Evolutionary conservation across 202 grass and related monocot genomes (phyloP).

Genomic region (Alloteropsis angusta): DNA sequence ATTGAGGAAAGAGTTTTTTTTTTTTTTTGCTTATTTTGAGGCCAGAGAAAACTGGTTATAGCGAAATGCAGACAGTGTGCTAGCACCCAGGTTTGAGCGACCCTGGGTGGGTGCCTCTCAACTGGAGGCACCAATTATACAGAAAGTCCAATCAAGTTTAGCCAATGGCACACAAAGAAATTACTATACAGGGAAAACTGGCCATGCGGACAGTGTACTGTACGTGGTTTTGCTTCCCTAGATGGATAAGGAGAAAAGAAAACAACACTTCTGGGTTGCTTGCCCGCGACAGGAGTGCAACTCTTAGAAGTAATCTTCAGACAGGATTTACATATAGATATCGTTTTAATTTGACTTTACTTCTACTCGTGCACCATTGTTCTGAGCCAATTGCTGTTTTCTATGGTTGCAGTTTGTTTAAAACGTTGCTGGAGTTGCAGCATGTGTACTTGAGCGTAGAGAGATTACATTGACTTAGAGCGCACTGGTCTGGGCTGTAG

Average conservation of each 20-base stretch:
- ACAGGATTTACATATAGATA: background rate
- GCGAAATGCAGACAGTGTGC: background rate
- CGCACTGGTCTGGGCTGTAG: constrained; percentile 18
- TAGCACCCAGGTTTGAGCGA: background rate
- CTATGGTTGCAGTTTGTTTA: background rate
- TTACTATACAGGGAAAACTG: background rate
- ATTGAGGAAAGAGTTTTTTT: background rate
- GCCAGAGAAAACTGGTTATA: background rate
- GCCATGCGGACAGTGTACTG: background rate
- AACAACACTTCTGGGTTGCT: constrained; percentile 23
- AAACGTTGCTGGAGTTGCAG: background rate
- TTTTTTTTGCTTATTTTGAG: background rate
- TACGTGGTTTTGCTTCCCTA: background rate
- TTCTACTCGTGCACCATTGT: constrained; percentile 27
- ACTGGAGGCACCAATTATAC: background rate
- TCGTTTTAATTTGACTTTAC: constrained; percentile 14
- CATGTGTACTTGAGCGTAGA: constrained; percentile 1
- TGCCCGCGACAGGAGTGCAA: constrained; percentile 13
- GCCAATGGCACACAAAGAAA: background rate
- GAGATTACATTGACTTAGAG: background rate
- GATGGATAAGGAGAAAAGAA: constrained; percentile 1
- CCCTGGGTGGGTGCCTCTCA: background rate
- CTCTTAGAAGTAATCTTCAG: constrained; percentile 23
- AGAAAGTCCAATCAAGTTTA: background rate
- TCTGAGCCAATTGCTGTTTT: constrained; percentile 1